These are phyloP conservation scores for Babesia ovata DNA, from an alignment of 169 alveolate genomes.

Conservation along the genomic window DNA sequence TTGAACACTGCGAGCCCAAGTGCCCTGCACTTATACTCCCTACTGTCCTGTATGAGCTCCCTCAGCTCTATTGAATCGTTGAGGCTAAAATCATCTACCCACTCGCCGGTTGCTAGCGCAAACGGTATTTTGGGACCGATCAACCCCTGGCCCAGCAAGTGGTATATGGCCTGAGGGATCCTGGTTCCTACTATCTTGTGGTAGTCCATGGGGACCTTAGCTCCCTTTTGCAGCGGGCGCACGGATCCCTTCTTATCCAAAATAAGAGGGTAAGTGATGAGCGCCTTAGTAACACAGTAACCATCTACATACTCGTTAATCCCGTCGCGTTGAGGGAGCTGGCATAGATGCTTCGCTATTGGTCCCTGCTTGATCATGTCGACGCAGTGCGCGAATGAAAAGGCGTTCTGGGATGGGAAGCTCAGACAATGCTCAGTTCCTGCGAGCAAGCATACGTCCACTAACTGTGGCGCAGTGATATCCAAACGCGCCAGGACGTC, in stretches of 20 bases:
- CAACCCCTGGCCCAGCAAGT: slow-evolving; percentile 71
- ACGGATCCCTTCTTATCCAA: slow-evolving; percentile 43
- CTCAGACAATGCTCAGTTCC: slow-evolving; percentile 81
- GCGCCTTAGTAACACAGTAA: slow-evolving; percentile 50
- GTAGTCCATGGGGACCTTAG: slow-evolving; percentile 66
- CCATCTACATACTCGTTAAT: slow-evolving; percentile 56
- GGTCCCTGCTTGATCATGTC: slow-evolving; percentile 75
- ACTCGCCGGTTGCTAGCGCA: slow-evolving; percentile 76
- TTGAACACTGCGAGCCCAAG: slow-evolving; percentile 71
- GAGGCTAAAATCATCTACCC: slow-evolving; percentile 75
- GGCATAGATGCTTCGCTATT: slow-evolving; percentile 67
- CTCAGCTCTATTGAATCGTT: slow-evolving; percentile 72
- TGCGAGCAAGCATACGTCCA: slow-evolving; percentile 74
- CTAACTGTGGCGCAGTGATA: slow-evolving; percentile 66
- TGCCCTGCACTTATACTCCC: slow-evolving; percentile 78
- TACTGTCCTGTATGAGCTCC: slow-evolving; percentile 72
- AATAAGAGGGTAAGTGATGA: slow-evolving; percentile 50
- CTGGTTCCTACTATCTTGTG: slow-evolving; percentile 74
- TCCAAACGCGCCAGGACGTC: slow-evolving; percentile 62
- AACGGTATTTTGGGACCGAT: slow-evolving; percentile 69
- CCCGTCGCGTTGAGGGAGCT: slow-evolving; percentile 69
- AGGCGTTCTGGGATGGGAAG: slow-evolving; percentile 68
- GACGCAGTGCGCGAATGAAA: slow-evolving; percentile 72
- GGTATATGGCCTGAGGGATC: slow-evolving; percentile 72
- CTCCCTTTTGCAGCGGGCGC: slow-evolving; percentile 15